Evolutionary conservation across 768 basidiomycete species (phyloP).

Genomic region (Mycena chlorophos): DNA sequence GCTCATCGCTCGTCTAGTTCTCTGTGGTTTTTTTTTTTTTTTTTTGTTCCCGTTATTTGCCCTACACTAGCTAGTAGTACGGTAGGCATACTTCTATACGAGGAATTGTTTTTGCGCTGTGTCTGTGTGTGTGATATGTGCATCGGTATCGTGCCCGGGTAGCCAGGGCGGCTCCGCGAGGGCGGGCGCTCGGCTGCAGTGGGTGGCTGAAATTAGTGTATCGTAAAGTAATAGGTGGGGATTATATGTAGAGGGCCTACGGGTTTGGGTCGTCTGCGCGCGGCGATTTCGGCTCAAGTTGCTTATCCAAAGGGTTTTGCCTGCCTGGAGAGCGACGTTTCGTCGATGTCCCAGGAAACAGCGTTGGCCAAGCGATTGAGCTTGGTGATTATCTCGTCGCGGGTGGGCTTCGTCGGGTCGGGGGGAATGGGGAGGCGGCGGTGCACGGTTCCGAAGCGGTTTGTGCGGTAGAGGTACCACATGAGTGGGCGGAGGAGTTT

Average conservation of each 20-base stretch:
- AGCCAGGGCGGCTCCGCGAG: not conserved
- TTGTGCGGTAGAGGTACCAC: slow-evolving; percentile 2
- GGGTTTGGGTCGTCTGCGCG: not conserved
- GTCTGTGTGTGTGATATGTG: not conserved
- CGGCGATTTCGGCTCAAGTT: not conserved
- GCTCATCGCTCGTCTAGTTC: no score
- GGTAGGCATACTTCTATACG: not conserved
- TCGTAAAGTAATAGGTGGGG: not conserved
- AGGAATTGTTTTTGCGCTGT: not conserved
- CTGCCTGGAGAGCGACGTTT: not conserved
- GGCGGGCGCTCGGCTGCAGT: no score
- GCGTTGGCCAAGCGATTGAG: not conserved
- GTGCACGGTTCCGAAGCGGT: slow-evolving; percentile 21
- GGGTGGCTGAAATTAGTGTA: no score
- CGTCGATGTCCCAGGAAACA: not conserved
- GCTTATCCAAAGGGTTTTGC: not conserved
- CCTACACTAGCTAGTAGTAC: not conserved
- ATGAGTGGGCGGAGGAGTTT: slow-evolving; percentile 1
- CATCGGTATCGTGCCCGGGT: not conserved
- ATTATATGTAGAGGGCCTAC: not conserved
- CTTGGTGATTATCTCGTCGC: not conserved
- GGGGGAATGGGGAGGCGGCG: slow-evolving; percentile 25
- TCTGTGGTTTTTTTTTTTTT: not conserved
- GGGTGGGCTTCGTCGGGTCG: not conserved
- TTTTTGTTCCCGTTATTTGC: not conserved